Evolutionary conservation across 768 basidiomycete species (phyloP).

Genomic region (Chalciporus sphaerocephalus): DNA sequence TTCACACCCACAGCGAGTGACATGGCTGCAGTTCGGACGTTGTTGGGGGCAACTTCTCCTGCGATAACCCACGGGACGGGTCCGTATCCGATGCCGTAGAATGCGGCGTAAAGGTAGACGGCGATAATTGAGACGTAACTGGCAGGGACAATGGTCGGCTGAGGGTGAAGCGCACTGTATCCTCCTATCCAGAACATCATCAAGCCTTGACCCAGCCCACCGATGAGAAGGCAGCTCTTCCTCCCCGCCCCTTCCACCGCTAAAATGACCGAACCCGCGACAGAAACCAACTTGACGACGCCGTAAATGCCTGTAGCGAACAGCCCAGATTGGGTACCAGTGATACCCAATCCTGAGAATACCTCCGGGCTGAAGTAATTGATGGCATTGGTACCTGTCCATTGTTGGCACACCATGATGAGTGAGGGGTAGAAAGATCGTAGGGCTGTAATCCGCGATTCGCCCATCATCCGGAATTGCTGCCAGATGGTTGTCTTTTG

Average conservation of each 20-base stretch:
- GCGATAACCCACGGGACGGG: conserved; percentile 31
- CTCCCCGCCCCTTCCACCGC: conserved; percentile 48
- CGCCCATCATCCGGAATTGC: conserved; percentile 43
- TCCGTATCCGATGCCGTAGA: conserved; percentile 34
- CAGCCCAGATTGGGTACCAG: conserved; percentile 38
- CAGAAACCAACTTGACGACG: conserved; percentile 40
- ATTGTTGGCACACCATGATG: conserved; percentile 46
- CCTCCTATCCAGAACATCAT: conserved; percentile 39
- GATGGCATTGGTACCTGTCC: conserved; percentile 53
- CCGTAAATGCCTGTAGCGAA: conserved; percentile 48
- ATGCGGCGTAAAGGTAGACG: conserved; percentile 36
- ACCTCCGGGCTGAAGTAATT: conserved; percentile 53
- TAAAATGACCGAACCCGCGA: conserved; percentile 38
- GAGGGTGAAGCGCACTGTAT: conserved; percentile 32
- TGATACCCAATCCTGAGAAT: conserved; percentile 46
- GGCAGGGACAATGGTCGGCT: conserved; percentile 25
- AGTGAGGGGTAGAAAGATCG: conserved; percentile 44
- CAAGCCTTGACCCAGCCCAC: conserved; percentile 44
- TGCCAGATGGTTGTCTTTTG: conserved; percentile 29
- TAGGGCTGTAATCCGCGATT: conserved; percentile 39
- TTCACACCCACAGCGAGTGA: conserved; percentile 31
- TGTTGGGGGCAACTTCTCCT: conserved; percentile 37
- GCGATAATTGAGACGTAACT: conserved; percentile 38
- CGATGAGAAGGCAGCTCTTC: conserved; percentile 46
- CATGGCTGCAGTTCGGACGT: conserved; percentile 34